Base-by-base conservation (phyloP, 2,329 filamentous ascomycete genomes). In the Venturiaceae sp. region DNA sequence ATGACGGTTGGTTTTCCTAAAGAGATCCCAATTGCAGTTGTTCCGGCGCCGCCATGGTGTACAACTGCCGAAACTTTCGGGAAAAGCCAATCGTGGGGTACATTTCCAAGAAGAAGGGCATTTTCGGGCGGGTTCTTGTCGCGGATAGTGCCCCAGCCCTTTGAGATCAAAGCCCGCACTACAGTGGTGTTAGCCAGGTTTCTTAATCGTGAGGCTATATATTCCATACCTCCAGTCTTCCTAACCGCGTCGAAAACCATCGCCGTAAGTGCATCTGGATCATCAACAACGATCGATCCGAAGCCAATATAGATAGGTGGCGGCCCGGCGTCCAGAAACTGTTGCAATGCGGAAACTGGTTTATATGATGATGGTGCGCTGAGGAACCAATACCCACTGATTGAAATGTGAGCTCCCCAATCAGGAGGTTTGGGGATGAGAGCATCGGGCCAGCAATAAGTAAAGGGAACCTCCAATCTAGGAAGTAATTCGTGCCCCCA, bases 321-420 rank as follows among this genome's bases (percentile, higher is more conserved):
- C 76, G 3, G 89, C 82, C 3, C 94, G 92, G 65, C 86, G 84
- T n/a, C 81, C 73, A 68, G 99, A 66, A 99, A 99, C 53, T 92
- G 90, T 30, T 79, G 71, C 6, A 99, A 80, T 53, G 92, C 90
- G 30, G 79, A 71, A 0, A 91, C 87, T 1, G 94, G 91, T 53
- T 80, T 79, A 79, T 86, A 97, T 28, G 77, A 74, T 59, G 78
- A 72, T 7, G 62, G 65, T 71, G 96, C 92, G 64, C 96, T 87
- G 53, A 99, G 75, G 72, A 97, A 97, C 94, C 94, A 99, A 74
- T 97, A 97, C 0, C 94, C 94, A 0, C 94, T 97, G 6, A 97
- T 90, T 44, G 90, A 84, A 69, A 99, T 94, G 92, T 92, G 97
- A 71, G 97, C 92, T 41, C 89, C 92, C 74, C 92, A 99, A 74